Evolutionary conservation across 2,329 filamentous ascomycete genomes (phyloP), one percentile per base, ranked within the genome.

Genomic region (Microascus cirrosus): DNA sequence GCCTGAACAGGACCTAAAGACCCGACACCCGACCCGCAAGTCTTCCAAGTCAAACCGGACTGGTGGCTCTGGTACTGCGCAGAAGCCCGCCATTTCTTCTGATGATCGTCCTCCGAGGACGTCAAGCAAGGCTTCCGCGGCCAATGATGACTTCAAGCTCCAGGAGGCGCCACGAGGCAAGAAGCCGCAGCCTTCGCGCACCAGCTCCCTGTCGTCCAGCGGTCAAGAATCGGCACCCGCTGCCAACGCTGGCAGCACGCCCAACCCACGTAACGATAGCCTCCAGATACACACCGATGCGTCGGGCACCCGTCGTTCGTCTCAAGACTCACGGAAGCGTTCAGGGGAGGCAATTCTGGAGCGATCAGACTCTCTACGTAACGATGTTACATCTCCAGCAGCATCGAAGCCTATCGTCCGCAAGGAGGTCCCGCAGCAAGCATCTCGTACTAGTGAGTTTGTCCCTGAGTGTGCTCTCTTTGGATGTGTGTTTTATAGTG

Each of bases 141-240:
- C 69, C 2, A 65, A 62, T 18, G 85, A 89, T 13, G 83, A 84
- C 32, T 92, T 92, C 71, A 90, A 86, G 70, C 72, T 94, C 51
- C 89, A 93, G 66, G 90, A 95, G 54, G 89, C 87, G 1, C 89
- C 90, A 0, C 87, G 85, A 70, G 81, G 77, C 65, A 82, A 80
- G 64, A 79, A 76, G 64, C 61, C 71, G 35, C 63, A 70, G 18
- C 71, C 70, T 58, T 69, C 74, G 3, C 72, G 76, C 58, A 74
- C 70, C 62, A 74, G 73, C 62, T 77, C 77, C 1, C 73, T 77
- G 58, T 32, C 28, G 28, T 73, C 71, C 11, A 67, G 77, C 42
- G 18, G 55, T 24, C 55, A 56, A 32, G 55, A 56, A 20, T 50
- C 45, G 8, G 22, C 45, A 11, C 45, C 1, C 66, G 66, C 66